These are phyloP conservation scores for Yamadazyma trypodendri DNA, from an alignment of 1,139 yeast genomes.

Conservation along the genomic window DNA sequence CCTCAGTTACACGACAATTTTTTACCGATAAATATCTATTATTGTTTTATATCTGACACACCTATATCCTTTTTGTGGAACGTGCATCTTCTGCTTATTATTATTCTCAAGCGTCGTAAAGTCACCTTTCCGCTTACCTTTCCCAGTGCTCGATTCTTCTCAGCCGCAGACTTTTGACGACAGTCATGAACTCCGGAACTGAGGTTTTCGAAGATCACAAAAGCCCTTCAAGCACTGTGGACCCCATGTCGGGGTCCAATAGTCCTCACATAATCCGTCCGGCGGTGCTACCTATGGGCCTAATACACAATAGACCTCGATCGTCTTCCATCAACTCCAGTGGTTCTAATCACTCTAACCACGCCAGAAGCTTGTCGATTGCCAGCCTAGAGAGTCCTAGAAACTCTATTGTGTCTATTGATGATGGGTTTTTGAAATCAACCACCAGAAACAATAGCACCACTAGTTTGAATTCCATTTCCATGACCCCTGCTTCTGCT, in stretches of 20 bases:
- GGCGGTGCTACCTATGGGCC: slow-evolving; percentile 4
- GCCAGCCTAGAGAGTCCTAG: slow-evolving; percentile 43
- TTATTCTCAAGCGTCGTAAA: not conserved
- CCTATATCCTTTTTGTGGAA: no score
- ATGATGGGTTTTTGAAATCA: slow-evolving; percentile 29
- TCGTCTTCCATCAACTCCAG: slow-evolving; percentile 38
- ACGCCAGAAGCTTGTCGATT: slow-evolving; percentile 34
- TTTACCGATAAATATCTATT: not conserved
- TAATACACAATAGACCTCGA: slow-evolving; percentile 16
- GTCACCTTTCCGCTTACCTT: no score
- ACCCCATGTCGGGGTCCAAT: slow-evolving; percentile 17
- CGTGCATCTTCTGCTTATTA: not conserved
- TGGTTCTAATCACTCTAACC: slow-evolving; percentile 25
- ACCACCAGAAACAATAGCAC: slow-evolving; percentile 34
- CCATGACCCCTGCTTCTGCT: slow-evolving; percentile 1
- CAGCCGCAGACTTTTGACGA: no score
- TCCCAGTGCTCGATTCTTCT: no score
- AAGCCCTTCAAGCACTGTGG: slow-evolving; percentile 13
- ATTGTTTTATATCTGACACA: not conserved
- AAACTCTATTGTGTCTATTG: slow-evolving; percentile 43
- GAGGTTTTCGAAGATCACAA: slow-evolving; percentile 13
- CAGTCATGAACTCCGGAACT: slow-evolving; percentile 3
- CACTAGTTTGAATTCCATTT: slow-evolving; percentile 23
- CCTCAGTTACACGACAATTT: not conserved
- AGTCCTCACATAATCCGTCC: slow-evolving; percentile 26